phyloP scores from a whole-genome alignment of 306 rosid species.

The Quercus ilex region DNA sequence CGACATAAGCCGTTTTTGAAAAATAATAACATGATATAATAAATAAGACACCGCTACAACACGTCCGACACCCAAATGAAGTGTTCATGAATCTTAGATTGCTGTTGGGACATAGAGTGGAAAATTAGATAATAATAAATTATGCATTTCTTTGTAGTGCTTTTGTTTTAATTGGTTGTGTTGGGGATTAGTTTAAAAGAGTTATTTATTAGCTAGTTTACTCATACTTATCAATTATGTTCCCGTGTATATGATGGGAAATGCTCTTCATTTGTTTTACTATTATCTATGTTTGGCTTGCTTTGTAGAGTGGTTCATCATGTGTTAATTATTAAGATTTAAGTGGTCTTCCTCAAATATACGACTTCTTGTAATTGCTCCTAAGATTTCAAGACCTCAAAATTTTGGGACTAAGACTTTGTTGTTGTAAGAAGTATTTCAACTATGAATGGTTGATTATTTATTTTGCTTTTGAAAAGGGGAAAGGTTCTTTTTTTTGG shows the following conservation, averaged over 20 bases:
- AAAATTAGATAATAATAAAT: not conserved
- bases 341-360: not conserved
- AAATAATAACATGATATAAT: too few species aligned
- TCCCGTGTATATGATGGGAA: not conserved
- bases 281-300: not conserved
- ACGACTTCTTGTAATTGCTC: not conserved
- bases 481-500: too few species aligned
- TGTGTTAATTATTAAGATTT: not conserved
- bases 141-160: not conserved
- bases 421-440: too few species aligned
- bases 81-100: not conserved
- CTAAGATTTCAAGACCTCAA: not conserved
- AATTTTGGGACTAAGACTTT: too few species aligned
- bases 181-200: not conserved
- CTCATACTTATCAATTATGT: not conserved
- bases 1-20: too few species aligned
- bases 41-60: too few species aligned
- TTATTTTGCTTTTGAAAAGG: too few species aligned
- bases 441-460: too few species aligned
- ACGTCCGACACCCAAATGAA: too few species aligned
- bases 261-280: not conserved
- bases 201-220: not conserved
- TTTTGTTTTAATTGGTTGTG: not conserved
- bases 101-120: not conserved
- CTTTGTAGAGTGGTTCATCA: not conserved